Evolutionary conservation across 139 green algal species (phyloP), one percentile per base, ranked within the genome.

Genomic region (Coelastrella sp.): DNA sequence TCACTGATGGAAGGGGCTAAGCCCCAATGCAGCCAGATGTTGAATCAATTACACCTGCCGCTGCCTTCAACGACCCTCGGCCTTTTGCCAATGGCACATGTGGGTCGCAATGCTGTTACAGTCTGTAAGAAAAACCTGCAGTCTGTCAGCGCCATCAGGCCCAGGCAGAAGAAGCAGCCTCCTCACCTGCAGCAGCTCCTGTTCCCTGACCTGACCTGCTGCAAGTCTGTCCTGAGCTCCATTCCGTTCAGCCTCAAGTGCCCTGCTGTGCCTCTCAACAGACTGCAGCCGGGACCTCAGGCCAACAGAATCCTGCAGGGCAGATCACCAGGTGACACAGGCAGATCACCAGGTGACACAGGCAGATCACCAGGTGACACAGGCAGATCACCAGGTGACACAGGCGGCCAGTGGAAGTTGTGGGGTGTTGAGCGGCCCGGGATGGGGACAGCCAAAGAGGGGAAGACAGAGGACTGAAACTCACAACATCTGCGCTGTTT

Each of bases 211-310:
- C 68, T 65, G 63, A 10, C 76, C 87, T 60, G 87, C 87, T 75
- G 82, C 74, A 22, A 92, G 87, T 49, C 87, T 83, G 68, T 93
- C 82, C 87, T 93, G 65, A 8, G 87, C 87, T 4, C 24, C 76
- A 15, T 90, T 78, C 4, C 76, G 20, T 76, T 93, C 91, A 61
- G 82, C 82, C 22, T 89, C 61, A 63, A 91, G 49, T 19, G 68
- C 61, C 35, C 56, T 87, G 22, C 56, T 73, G n/a, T 78, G 83
- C 35, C 76, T 78, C 78, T 86, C 59, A 63, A 86, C 91, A 17
- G 81, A 73, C 35, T 91, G 78, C 14, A 89, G n/a, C 74, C 84
- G 68, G 15, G 63, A 73, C 20, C 57, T 61, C 60, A 90, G 63
- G 9, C 86, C 90, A 11, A 81, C 91, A 61, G 68, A 61, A 20